Percentiles rank a stretch among this genome's conserved stretches.
phyloP scores from a whole-genome alignment of 768 basidiomycete genomes.

The Boletus sensibilis region DNA sequence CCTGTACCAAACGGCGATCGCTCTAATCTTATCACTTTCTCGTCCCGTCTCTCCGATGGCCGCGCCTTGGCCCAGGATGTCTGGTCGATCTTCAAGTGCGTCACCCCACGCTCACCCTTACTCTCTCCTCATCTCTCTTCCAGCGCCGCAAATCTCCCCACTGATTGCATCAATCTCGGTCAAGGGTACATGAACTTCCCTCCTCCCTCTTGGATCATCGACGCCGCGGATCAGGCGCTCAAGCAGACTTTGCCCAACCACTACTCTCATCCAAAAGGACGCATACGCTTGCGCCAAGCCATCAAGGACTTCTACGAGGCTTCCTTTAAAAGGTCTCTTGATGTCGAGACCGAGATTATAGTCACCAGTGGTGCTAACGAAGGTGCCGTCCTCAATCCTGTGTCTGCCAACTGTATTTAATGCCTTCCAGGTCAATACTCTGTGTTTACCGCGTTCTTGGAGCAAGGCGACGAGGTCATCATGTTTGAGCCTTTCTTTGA shows the following conservation, averaged over 20 bases:
- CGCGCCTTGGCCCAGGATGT: constrained; percentile 81
- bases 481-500: constrained; percentile 99
- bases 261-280: constrained; percentile 89
- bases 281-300: constrained; percentile 83
- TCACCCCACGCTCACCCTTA: constrained; percentile 4
- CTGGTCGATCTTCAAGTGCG: constrained; percentile 87
- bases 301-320: constrained; percentile 78
- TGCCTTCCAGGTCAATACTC: constrained; percentile 73
- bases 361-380: constrained; percentile 98
- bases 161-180: constrained; percentile 94
- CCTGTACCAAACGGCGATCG: constrained; percentile 32
- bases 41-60: constrained; percentile 71
- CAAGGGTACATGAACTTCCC: constrained; percentile 94
- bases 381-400: constrained; percentile 46
- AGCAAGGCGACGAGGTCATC: constrained; percentile 94
- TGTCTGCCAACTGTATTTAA: constrained; percentile 1
- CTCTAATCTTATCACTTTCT: constrained; percentile 59
- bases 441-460: constrained; percentile 87
- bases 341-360: constrained; percentile 85
- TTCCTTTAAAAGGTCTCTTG: constrained; percentile 63
- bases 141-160: constrained; percentile 84
- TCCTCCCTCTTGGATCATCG: constrained; percentile 76
- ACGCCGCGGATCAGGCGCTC: constrained; percentile 72
- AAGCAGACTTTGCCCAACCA: constrained; percentile 66
- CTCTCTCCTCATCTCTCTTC: constrained; percentile 6